These are phyloP conservation scores for Epichloe gansuensis DNA, from an alignment of 2,329 filamentous ascomycete species.

Conservation along the genomic window DNA sequence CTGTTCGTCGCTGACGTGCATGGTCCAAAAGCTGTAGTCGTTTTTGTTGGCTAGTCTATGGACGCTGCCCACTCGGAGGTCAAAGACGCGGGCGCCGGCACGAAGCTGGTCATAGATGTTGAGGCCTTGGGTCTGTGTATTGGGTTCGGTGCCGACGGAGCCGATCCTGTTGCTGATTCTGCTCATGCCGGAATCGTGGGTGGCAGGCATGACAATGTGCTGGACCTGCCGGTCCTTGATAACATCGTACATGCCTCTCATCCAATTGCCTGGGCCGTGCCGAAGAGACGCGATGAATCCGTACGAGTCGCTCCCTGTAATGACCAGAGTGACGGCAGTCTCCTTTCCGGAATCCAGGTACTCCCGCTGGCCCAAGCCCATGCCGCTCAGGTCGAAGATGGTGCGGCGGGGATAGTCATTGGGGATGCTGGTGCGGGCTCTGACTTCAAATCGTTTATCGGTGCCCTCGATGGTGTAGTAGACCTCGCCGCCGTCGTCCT, in stretches of 20 bases:
- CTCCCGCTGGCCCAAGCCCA: slow-evolving; percentile 22
- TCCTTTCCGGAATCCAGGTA: slow-evolving; percentile 20
- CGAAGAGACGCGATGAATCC: slow-evolving; percentile 20
- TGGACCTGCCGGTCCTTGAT: slow-evolving; percentile 28
- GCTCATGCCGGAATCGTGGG: slow-evolving; percentile 38
- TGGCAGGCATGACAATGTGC: slow-evolving; percentile 34
- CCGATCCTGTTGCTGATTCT: slow-evolving; percentile 22
- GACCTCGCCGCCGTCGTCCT: slow-evolving; percentile 20
- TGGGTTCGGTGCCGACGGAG: slow-evolving; percentile 24
- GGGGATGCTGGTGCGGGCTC: slow-evolving; percentile 19
- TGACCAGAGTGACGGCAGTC: slow-evolving; percentile 20
- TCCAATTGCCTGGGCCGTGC: slow-evolving; percentile 20
- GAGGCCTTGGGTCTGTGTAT: slow-evolving; percentile 33
- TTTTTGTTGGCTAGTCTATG: slow-evolving; percentile 9
- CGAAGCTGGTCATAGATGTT: slow-evolving; percentile 32
- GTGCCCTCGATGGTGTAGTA: slow-evolving; percentile 20
- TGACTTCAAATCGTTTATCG: slow-evolving; percentile 18
- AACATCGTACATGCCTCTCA: slow-evolving; percentile 19
- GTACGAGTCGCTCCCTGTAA: slow-evolving; percentile 21
- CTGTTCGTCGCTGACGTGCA: slow-evolving; percentile 26
- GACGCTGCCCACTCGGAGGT: slow-evolving; percentile 29
- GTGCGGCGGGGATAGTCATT: slow-evolving; percentile 15
- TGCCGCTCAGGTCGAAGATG: slow-evolving; percentile 18
- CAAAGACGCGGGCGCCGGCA: slow-evolving; percentile 34
- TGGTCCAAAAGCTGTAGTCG: slow-evolving; percentile 25